phyloP scores from a whole-genome alignment of 768 basidiomycete species.

The Roridomyces roridus region DNA sequence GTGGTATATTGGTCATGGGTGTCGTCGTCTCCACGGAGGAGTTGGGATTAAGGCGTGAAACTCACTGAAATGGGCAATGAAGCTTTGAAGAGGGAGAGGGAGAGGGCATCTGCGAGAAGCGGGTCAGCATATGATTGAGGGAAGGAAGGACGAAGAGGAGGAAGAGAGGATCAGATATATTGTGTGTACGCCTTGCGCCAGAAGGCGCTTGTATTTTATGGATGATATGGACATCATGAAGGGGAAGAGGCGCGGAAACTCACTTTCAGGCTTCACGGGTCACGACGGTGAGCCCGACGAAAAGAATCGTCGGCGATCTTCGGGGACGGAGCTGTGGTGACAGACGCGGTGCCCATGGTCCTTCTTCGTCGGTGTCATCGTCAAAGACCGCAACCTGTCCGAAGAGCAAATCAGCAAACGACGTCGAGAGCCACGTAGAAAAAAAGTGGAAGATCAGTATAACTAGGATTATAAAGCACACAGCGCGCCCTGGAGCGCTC shows the following conservation, averaged over 20 bases:
- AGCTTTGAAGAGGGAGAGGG: no score
- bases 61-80: no score
- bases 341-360: no score
- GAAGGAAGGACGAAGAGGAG: background rate
- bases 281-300: background rate
- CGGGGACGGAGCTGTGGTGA: no score
- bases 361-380: no score
- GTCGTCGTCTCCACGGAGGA: no score
- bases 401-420: background rate
- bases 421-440: background rate
- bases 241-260: background rate
- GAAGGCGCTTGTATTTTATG: conserved; percentile 20
- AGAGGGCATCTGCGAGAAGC: no score
- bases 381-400: no score
- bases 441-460: conserved; percentile 29
- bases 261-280: background rate
- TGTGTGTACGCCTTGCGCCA: conserved; percentile 14
- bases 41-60: no score
- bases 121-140: background rate
- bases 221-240: conserved; percentile 18
- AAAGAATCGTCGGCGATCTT: no score
- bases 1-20: background rate
- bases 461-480: conserved; percentile 34
- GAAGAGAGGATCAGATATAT: conserved; percentile 5
- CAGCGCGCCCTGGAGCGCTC: conserved; percentile 31